Evolutionary conservation across 2,329 filamentous ascomycete species (phyloP), one percentile per base, ranked within the genome.

Genomic region (Raffaelea deltoideospora): DNA sequence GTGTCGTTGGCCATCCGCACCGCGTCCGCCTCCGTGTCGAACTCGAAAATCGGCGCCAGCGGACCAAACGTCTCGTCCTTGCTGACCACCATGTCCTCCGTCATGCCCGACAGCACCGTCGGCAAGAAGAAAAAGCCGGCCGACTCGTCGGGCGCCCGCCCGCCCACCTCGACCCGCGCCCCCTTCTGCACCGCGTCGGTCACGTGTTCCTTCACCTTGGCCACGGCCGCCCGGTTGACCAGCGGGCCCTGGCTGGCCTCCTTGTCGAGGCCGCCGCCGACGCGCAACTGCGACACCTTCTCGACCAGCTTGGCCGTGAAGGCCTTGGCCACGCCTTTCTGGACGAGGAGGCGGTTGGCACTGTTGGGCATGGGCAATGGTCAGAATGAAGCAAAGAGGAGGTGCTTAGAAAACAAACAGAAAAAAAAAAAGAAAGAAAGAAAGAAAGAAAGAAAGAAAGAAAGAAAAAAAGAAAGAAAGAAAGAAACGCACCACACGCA

Each of bases 91-190:
- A 47, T 48, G 7, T 43, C 41, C 8, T 38, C 4, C 6, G 42
- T 44, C 6, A 47, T 38, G 13, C 72, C 73, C n/a, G 72, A 67
- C 38, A 85, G 66, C 17, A 84, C 72, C 0, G 79, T 84, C 1
- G 76, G 76, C 41, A 77, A 64, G 57, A 72, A 82, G 60, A 81
- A 85, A 53, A 79, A 79, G 9, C 61, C 52, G 4, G 78, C 77
- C 0, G 22, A n/a, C n/a, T 28, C 20, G 29, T 17, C 14, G 37
- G 29, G 50, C 62, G 67, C 50, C 76, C 63, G 8, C n/a, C 79
- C 79, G 30, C 47, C 47, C 4, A 41, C 18, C 26, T 39, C 33
- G 8, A 50, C 28, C 22, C 37, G 35, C 14, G 46, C 47, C n/a
- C 47, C 47, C 29, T 46, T 43, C 18, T 32, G 18, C 3, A 40